Percentiles rank a stretch among this genome's conserved stretches.
Conservation (phyloP, 106 monocot genomes). For the Hemerocallis citrina region DNA sequence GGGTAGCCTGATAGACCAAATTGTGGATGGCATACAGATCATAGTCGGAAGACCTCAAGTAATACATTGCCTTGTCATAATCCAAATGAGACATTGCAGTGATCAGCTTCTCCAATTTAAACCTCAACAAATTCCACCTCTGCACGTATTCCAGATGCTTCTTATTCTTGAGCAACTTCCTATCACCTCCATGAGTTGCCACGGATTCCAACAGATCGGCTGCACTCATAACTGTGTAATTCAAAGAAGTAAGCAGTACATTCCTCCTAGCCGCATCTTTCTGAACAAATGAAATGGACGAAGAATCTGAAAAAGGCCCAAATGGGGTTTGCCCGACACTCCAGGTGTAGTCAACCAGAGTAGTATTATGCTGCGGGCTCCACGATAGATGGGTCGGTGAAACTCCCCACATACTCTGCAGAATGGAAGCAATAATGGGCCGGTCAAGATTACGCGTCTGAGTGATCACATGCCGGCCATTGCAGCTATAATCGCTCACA, state of each 20-base stretch:
- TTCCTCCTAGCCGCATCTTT: constrained; percentile 85
- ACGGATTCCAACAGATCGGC: constrained; percentile 62
- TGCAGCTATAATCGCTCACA: constrained; percentile 92
- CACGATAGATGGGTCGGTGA: constrained; percentile 79
- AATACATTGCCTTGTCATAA: constrained; percentile 71
- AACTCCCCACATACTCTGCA: constrained; percentile 93
- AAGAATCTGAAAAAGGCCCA: constrained; percentile 74
- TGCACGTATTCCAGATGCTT: constrained; percentile 67
- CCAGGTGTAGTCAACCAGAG: constrained; percentile 87
- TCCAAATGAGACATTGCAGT: constrained; percentile 83
- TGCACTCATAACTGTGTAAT: constrained; percentile 64
- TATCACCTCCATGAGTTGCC: constrained; percentile 70
- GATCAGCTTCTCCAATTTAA: constrained; percentile 73
- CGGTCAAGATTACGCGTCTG: constrained; percentile 73
- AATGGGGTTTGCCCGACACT: constrained; percentile 95
- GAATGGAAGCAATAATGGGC: constrained; percentile 72
- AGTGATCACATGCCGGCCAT: constrained; percentile 80
- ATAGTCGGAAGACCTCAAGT: constrained; percentile 76
- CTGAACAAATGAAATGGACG: constrained; percentile 81
- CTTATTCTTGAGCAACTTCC: constrained; percentile 52
- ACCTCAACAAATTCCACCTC: constrained; percentile 87
- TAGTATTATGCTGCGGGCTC: constrained; percentile 71
- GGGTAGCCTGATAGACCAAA: constrained; percentile 71
- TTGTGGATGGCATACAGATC: constrained; percentile 79
- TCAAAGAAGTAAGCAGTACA: constrained; percentile 64